Conservation (phyloP, 2,329 filamentous ascomycete genomes). For the Drechslerella dactyloides region DNA sequence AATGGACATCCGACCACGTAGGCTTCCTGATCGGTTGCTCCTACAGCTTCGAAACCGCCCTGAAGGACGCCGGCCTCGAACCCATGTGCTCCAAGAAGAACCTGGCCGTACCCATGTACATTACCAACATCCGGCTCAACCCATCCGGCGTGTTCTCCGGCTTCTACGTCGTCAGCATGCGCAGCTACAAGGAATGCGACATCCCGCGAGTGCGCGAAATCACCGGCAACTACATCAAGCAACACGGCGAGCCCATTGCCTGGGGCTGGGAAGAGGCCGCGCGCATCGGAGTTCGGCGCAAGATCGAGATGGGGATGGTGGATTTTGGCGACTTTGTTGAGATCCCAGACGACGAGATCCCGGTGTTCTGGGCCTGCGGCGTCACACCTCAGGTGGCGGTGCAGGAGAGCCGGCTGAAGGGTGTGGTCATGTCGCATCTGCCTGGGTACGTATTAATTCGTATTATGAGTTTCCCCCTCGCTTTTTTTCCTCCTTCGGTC, state of each 20-base stretch:
- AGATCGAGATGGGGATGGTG: conserved; percentile 59
- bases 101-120: conserved; percentile 68
- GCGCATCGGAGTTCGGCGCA: conserved; percentile 64
- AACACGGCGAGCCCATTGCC: conserved; percentile 70
- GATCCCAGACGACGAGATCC: conserved; percentile 61
- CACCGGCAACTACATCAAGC: conserved; percentile 64
- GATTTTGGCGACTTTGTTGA: conserved; percentile 66
- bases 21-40: conserved; percentile 70
- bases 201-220: conserved; percentile 65
- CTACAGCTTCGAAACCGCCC: conserved; percentile 68
- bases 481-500: conserved; percentile 14
- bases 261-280: conserved; percentile 69
- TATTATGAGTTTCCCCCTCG: conserved; percentile 26
- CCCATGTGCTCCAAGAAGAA: conserved; percentile 60
- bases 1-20: conserved; percentile 68
- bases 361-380: conserved; percentile 70
- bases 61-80: conserved; percentile 62
- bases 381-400: conserved; percentile 72
- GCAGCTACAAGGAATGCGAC: conserved; percentile 63
- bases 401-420: conserved; percentile 64
- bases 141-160: conserved; percentile 67
- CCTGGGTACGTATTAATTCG: conserved; percentile 59
- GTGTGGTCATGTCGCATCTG: conserved; percentile 67
- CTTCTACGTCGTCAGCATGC: conserved; percentile 70
- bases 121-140: conserved; percentile 65